Percentiles rank a stretch among this genome's conserved stretches.
Evolutionary conservation across 768 basidiomycete species (phyloP).

Genomic region (Tricholoma terreum): DNA sequence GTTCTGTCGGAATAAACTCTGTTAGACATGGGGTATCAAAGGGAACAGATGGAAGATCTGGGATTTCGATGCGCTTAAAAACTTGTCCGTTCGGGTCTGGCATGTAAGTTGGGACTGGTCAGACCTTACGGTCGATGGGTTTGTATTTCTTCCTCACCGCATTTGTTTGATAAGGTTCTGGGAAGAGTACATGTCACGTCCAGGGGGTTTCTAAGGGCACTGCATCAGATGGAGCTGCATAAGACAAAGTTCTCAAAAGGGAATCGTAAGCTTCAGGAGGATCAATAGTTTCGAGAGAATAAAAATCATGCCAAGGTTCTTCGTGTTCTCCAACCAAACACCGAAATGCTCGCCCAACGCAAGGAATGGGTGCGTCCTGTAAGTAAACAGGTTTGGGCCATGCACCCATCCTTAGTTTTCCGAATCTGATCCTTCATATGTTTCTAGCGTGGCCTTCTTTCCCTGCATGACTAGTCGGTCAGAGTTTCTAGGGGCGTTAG

Average conservation of each 20-base stretch:
- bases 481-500: not conserved
- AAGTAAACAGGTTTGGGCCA: not conserved
- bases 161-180: no score
- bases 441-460: not conserved
- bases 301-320: not conserved
- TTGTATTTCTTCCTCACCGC: no score
- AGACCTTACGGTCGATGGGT: no score
- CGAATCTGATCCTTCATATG: conserved; percentile 3
- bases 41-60: no score
- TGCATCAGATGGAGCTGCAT: conserved; percentile 2
- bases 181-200: no score
- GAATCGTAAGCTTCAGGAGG: conserved; percentile 14
- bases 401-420: conserved; percentile 10
- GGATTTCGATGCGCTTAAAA: no score
- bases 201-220: no score
- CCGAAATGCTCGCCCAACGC: conserved; percentile 12
- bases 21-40: no score
- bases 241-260: conserved; percentile 2
- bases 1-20: no score
- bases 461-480: not conserved
- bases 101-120: no score
- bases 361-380: conserved; percentile 8
- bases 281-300: conserved; percentile 1
- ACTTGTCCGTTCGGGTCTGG: no score
- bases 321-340: conserved; percentile 3